Conservation (phyloP, 768 basidiomycete species). For the Royoungia palumana region DNA sequence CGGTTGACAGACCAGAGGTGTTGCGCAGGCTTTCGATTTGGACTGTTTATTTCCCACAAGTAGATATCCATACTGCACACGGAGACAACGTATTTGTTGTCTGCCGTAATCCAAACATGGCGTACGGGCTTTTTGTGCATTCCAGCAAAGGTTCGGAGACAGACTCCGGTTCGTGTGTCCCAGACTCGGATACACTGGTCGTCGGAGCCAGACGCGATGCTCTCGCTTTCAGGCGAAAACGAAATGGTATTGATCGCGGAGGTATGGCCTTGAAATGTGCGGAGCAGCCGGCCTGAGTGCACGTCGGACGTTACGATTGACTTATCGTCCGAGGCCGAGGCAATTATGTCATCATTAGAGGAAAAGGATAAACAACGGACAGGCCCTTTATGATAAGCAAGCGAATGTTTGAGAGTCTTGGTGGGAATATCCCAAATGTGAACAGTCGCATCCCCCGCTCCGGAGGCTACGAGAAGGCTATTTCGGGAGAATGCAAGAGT, state of each 20-base stretch:
- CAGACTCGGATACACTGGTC: constrained; percentile 24
- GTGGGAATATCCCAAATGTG: constrained; percentile 16
- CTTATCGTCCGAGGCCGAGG: constrained; percentile 13
- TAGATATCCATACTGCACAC: constrained; percentile 14
- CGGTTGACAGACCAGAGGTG: constrained; percentile 15
- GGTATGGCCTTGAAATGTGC: constrained; percentile 16
- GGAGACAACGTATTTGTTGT: constrained; percentile 11
- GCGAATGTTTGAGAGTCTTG: constrained; percentile 1
- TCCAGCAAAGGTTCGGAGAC: constrained; percentile 11
- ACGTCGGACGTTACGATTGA: constrained; percentile 14
- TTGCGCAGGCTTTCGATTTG: constrained; percentile 6
- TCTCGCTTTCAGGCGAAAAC: constrained; percentile 17
- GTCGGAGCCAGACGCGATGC: constrained; percentile 21
- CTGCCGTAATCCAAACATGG: constrained; percentile 18
- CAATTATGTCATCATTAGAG: constrained; percentile 8
- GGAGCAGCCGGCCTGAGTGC: constrained; percentile 5
- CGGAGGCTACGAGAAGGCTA: constrained; percentile 12
- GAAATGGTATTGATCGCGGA: constrained; percentile 17
- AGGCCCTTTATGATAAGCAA: constrained; percentile 14
- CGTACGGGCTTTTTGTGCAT: constrained; percentile 15
- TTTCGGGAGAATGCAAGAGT: constrained; percentile 12
- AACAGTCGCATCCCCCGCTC: constrained; percentile 10
- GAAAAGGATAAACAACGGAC: constrained; percentile 23
- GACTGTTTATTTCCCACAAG: constrained; percentile 8
- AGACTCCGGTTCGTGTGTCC: constrained; percentile 20